These are phyloP conservation scores for Umbelopsis vinacea DNA, from an alignment of 192 early-diverging fungal species.

Conservation along the genomic window DNA sequence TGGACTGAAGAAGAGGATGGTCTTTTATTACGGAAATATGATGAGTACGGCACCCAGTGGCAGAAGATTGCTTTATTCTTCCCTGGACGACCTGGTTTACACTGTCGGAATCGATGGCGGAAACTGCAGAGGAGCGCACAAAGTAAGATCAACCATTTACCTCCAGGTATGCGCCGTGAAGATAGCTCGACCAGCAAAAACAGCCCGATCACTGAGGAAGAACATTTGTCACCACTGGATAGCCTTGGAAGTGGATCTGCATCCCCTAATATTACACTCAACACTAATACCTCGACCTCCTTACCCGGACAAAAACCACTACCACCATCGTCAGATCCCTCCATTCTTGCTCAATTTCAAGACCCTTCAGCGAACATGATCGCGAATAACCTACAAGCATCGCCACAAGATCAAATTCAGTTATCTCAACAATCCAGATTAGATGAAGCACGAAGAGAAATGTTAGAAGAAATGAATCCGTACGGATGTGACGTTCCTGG, in stretches of 20 bases:
- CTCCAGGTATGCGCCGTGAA: background rate
- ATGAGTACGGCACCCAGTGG: conserved; percentile 77
- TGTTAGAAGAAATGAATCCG: conserved; percentile 26
- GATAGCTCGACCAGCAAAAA: background rate
- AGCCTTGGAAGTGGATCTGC: conserved; percentile 2
- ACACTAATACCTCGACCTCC: background rate
- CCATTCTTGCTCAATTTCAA: conserved; percentile 36
- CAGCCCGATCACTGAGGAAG: conserved; percentile 1
- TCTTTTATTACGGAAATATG: conserved; percentile 61
- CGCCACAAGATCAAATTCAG: background rate
- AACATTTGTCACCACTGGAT: background rate
- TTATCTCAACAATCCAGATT: background rate
- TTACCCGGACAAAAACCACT: conserved; percentile 1
- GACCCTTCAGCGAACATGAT: background rate
- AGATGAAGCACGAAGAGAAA: conserved; percentile 28
- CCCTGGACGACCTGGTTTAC: conserved; percentile 73
- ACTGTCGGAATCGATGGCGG: conserved; percentile 82
- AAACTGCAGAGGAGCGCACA: conserved; percentile 67
- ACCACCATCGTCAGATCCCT: conserved; percentile 25
- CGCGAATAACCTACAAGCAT: background rate
- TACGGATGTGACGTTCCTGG: conserved; percentile 45
- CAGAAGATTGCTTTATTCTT: conserved; percentile 78
- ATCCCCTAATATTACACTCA: background rate
- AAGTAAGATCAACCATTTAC: conserved; percentile 8
- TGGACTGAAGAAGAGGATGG: conserved; percentile 74